These are phyloP conservation scores for Adansonia digitata DNA, from an alignment of 345 rosid species.

Conservation along the genomic window DNA sequence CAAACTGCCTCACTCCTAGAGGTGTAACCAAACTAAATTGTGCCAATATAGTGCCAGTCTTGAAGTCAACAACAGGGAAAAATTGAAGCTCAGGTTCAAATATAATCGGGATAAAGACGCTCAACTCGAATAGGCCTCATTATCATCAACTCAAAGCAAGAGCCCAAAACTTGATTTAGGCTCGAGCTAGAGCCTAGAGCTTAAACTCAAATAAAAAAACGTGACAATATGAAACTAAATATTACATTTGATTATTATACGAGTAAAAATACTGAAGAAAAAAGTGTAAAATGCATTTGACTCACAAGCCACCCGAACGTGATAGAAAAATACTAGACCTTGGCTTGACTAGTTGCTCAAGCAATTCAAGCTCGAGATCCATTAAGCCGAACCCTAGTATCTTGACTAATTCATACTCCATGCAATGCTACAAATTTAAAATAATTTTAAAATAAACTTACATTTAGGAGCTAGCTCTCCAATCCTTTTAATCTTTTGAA, in stretches of 20 bases:
- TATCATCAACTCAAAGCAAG: background rate
- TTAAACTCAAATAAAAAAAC: background rate
- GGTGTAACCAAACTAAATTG: background rate
- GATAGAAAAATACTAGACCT: background rate
- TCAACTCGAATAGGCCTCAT: background rate
- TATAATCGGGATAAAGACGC: background rate
- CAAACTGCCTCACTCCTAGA: background rate
- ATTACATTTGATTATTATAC: background rate
- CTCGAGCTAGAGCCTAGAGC: background rate
- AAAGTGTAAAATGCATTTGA: background rate
- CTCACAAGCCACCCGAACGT: background rate
- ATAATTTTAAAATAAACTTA: slow-evolving; percentile 27
- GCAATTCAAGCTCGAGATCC: background rate
- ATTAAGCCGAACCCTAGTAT: background rate
- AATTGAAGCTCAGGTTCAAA: background rate
- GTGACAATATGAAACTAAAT: background rate
- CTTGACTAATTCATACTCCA: background rate
- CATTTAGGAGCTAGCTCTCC: slow-evolving; percentile 60
- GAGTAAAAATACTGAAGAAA: background rate
- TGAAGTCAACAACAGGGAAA: background rate
- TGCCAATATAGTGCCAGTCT: background rate
- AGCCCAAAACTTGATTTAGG: background rate
- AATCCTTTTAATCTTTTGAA: slow-evolving; percentile 51
- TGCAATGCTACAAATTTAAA: background rate
- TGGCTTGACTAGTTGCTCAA: background rate